These are phyloP conservation scores for Phyllachora maydis DNA, from an alignment of 2,329 filamentous ascomycete species.

Conservation along the genomic window DNA sequence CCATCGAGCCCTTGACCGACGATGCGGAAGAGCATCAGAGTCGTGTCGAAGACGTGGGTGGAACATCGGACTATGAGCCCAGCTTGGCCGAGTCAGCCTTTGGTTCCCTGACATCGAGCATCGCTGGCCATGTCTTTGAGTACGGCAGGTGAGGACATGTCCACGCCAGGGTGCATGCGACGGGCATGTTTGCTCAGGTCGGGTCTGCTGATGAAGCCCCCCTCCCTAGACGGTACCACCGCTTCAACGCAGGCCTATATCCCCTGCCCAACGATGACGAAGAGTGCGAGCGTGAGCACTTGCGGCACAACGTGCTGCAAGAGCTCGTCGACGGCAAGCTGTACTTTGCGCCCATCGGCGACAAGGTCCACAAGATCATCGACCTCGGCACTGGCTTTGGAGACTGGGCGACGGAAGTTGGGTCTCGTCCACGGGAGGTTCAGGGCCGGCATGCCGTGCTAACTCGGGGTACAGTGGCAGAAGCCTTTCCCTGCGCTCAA, in stretches of 20 bases:
- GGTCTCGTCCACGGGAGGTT: slow-evolving; percentile 4
- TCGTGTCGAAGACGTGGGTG: slow-evolving; percentile 1
- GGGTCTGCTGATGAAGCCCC: slow-evolving; percentile 1
- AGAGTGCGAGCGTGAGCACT: slow-evolving; percentile 24
- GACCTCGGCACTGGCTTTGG: slow-evolving; percentile 28
- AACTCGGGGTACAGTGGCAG: slow-evolving; percentile 15
- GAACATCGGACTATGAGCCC: slow-evolving; percentile 8
- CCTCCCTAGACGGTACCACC: slow-evolving; percentile 22
- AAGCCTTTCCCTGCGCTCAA: slow-evolving; percentile 20
- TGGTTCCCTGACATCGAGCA: slow-evolving; percentile 8
- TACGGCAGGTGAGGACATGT: slow-evolving; percentile 8
- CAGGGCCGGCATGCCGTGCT: neutral
- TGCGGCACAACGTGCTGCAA: slow-evolving; percentile 25
- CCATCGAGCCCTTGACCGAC: slow-evolving; percentile 5
- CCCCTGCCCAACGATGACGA: slow-evolving; percentile 30
- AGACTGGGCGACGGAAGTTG: slow-evolving; percentile 34
- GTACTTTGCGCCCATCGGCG: slow-evolving; percentile 20
- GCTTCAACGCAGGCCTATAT: slow-evolving; percentile 22
- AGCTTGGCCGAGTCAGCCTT: slow-evolving; percentile 6
- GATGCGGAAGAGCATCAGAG: no score
- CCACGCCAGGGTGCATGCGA: no score
- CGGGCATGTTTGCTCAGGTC: slow-evolving; percentile 1
- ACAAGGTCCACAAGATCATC: slow-evolving; percentile 24
- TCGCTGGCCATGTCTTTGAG: slow-evolving; percentile 9
- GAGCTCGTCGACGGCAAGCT: slow-evolving; percentile 21